A percentile compares a stretch with the other conserved stretches of the same genome.
Evolutionary conservation across 106 monocot species (phyloP).

Genomic region (Narthecium ossifragum): DNA sequence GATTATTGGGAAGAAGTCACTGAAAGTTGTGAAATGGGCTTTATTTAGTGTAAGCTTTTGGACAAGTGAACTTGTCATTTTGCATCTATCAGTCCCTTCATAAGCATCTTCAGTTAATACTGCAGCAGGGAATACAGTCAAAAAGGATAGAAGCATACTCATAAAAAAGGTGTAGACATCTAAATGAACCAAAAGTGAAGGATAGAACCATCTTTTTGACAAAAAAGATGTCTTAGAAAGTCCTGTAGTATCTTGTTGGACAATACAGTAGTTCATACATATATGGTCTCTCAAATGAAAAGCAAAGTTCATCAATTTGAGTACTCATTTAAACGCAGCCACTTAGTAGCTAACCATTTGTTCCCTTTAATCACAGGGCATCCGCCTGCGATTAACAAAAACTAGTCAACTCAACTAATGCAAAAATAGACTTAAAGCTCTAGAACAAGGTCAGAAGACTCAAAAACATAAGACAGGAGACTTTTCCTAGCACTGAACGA

Average conservation of each 20-base stretch:
- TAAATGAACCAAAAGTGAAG: background rate
- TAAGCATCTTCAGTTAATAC: too few species aligned
- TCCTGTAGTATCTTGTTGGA: background rate
- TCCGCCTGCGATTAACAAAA: background rate
- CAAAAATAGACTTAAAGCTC: background rate
- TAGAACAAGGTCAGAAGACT: too few species aligned
- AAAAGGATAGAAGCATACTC: background rate
- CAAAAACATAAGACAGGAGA: too few species aligned
- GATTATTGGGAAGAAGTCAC: too few species aligned
- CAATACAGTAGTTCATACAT: too few species aligned
- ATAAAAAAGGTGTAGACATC: background rate
- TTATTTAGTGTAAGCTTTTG: too few species aligned
- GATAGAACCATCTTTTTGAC: background rate
- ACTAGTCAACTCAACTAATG: background rate
- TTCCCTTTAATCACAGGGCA: background rate
- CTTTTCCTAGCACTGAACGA: too few species aligned
- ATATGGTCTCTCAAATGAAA: too few species aligned
- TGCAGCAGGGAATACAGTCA: too few species aligned
- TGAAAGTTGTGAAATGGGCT: too few species aligned
- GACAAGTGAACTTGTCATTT: too few species aligned
- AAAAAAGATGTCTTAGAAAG: background rate
- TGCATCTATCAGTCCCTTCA: too few species aligned
- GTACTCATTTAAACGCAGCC: background rate
- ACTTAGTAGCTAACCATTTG: constrained; percentile 1
- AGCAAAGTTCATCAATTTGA: background rate